Evolutionary conservation across 2,329 filamentous ascomycete species (phyloP).

Genomic region (Penicillium sp.): DNA sequence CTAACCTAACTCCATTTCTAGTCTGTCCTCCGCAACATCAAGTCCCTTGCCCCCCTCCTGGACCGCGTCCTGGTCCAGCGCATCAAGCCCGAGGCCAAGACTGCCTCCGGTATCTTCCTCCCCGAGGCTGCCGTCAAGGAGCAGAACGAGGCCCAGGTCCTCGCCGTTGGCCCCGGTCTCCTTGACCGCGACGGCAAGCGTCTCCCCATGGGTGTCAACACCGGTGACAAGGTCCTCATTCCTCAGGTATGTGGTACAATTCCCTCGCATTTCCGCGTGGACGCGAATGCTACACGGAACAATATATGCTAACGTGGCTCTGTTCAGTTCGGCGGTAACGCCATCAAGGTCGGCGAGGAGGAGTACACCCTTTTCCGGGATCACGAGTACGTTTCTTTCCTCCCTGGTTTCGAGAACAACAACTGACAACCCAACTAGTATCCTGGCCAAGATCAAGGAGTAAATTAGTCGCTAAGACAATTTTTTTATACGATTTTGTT

Average conservation of each 20-base stretch:
- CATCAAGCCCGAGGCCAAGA: slow-evolving; percentile 95
- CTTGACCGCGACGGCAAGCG: slow-evolving; percentile 87
- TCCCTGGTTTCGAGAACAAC: background rate
- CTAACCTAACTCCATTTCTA: slow-evolving; percentile 10
- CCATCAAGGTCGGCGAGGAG: slow-evolving; percentile 95
- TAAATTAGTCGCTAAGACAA: slow-evolving; percentile 49
- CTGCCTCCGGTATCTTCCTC: slow-evolving; percentile 93
- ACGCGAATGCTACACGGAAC: background rate
- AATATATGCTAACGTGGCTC: slow-evolving; percentile 17
- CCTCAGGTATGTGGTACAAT: slow-evolving; percentile 66
- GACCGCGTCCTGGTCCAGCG: slow-evolving; percentile 98
- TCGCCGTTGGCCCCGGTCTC: slow-evolving; percentile 88
- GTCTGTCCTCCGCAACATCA: slow-evolving; percentile 84
- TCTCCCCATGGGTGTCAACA: slow-evolving; percentile 73
- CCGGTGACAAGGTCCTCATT: slow-evolving; percentile 92
- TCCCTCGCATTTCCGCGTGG: background rate
- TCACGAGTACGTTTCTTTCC: slow-evolving; percentile 73
- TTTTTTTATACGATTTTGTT: slow-evolving; percentile 13
- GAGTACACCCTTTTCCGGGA: slow-evolving; percentile 96
- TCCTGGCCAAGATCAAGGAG: slow-evolving; percentile 99
- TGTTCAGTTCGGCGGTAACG: slow-evolving; percentile 79
- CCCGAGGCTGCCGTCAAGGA: slow-evolving; percentile 97
- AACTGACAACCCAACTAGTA: slow-evolving; percentile 52
- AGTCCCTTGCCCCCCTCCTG: slow-evolving; percentile 88
- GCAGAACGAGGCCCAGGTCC: slow-evolving; percentile 93